Conservation (phyloP, 2,329 filamentous ascomycete genomes). For the Aspergillus sp. region DNA sequence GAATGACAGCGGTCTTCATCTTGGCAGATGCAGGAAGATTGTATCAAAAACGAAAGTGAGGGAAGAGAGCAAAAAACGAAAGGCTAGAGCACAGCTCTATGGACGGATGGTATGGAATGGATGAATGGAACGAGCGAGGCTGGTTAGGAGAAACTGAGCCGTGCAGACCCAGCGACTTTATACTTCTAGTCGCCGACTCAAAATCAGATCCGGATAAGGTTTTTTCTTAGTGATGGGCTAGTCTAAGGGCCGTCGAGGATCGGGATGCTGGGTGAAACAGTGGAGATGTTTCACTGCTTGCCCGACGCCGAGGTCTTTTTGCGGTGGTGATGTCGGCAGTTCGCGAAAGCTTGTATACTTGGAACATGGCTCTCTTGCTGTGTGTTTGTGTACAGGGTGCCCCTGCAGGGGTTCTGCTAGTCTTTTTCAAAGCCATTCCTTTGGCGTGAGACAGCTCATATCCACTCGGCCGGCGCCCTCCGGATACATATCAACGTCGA, state of each 20-base stretch:
- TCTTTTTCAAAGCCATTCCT: background rate
- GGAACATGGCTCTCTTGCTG: background rate
- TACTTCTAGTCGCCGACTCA: background rate
- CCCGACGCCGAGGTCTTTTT: background rate
- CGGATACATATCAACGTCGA: too few relatives aligned
- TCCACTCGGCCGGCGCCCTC: background rate
- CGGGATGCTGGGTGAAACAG: background rate
- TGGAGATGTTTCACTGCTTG: background rate
- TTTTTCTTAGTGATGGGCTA: background rate
- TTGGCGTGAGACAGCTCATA: background rate
- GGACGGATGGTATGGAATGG: background rate
- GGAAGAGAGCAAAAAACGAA: slow-evolving; percentile 2
- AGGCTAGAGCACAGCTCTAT: slow-evolving; percentile 4
- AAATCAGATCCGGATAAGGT: background rate
- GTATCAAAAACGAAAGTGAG: background rate
- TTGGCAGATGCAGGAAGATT: background rate
- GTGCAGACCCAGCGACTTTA: background rate
- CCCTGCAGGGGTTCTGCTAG: background rate
- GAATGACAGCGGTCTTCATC: slow-evolving; percentile 25
- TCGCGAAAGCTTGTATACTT: background rate
- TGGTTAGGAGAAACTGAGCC: background rate
- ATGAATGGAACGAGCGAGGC: background rate
- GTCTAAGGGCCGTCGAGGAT: background rate
- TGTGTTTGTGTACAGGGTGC: background rate
- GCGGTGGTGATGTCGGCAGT: background rate